phyloP scores from a whole-genome alignment of 1,139 yeast species.

The Oligophagozyma castellii region DNA sequence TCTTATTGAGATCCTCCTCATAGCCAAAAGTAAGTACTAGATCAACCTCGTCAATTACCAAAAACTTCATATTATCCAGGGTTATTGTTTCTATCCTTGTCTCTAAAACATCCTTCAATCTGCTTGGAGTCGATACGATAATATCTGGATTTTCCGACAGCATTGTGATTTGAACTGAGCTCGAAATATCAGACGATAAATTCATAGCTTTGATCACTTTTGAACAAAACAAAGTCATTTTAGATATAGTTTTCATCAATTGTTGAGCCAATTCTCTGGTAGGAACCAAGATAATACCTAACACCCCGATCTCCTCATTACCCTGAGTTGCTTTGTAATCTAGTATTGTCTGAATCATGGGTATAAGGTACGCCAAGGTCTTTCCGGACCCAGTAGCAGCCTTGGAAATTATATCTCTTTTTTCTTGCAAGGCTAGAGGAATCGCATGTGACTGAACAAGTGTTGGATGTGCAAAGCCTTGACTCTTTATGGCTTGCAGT shows the following conservation, averaged over 20 bases:
- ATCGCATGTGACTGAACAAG: conserved; percentile 85
- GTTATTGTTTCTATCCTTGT: conserved; percentile 30
- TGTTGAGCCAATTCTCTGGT: conserved; percentile 79
- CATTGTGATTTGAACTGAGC: conserved; percentile 57
- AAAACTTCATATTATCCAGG: conserved; percentile 43
- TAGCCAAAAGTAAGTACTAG: conserved; percentile 83
- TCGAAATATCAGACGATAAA: conserved; percentile 59
- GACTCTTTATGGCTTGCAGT: conserved; percentile 66
- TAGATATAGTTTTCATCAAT: conserved; percentile 56
- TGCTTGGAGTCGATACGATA: conserved; percentile 78
- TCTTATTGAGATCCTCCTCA: conserved; percentile 61
- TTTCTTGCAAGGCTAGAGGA: conserved; percentile 77
- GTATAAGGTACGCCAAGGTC: conserved; percentile 73
- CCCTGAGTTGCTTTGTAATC: conserved; percentile 23
- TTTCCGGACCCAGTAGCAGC: conserved; percentile 90
- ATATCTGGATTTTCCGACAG: conserved; percentile 67
- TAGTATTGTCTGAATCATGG: conserved; percentile 58
- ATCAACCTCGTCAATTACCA: conserved; percentile 95
- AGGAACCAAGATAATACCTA: conserved; percentile 64
- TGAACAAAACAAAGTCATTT: conserved; percentile 58
- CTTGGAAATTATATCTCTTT: conserved; percentile 74
- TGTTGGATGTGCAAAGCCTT: conserved; percentile 80
- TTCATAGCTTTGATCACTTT: conserved; percentile 55
- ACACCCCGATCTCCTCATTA: conserved; percentile 23
- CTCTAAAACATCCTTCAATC: conserved; percentile 48